phyloP scores from a whole-genome alignment of 352 stramenopile species.

The Phytophthora aleatoria region DNA sequence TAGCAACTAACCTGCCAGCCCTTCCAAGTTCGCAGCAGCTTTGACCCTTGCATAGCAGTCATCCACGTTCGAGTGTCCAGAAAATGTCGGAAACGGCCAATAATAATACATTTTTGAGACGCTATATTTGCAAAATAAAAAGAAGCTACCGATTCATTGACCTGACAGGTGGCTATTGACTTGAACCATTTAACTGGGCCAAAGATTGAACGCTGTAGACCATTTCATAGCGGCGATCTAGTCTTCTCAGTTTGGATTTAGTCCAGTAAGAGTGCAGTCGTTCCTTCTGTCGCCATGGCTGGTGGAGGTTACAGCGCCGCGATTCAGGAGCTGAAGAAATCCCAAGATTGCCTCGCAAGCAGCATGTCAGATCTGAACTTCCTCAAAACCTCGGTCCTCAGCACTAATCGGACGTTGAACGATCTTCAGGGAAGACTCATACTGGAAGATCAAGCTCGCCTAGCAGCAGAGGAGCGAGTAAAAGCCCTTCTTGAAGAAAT shows the following conservation, averaged over 20 bases:
- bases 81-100: no score
- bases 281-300: background rate
- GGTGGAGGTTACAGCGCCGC: background rate
- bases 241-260: background rate
- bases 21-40: constrained; percentile 8
- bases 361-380: constrained; percentile 4
- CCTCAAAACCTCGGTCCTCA: background rate
- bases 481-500: background rate
- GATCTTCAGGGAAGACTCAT: background rate
- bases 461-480: background rate
- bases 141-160: background rate
- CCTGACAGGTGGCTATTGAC: background rate
- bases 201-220: background rate
- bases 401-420: background rate
- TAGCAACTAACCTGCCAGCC: constrained; percentile 22
- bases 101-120: no score
- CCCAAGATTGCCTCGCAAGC: background rate
- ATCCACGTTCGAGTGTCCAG: background rate
- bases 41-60: background rate
- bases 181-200: background rate
- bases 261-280: background rate
- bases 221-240: background rate
- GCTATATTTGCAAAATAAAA: no score
- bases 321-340: constrained; percentile 5
- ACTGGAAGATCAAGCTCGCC: background rate